Evolutionary conservation across 78 protist species (phyloP), one percentile per base, ranked within the genome.

Genomic region (Dictyostelium firmibasis): DNA sequence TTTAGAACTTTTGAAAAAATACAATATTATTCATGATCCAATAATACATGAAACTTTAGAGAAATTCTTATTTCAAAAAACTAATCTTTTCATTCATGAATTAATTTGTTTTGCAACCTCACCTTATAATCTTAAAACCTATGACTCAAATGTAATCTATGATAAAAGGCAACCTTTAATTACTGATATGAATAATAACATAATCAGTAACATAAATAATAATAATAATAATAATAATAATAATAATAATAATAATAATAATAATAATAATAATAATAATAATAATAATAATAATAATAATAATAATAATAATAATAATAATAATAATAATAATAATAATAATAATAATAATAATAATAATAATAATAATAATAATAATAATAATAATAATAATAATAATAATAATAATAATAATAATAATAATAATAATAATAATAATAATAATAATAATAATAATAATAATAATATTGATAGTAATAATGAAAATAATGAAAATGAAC

Each of bases 31-130:
- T 14, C 43, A 38, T 47, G 38, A 60, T 44, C 16, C 6, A 13
- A 41, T 41, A 11, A n/a, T 81, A 29, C 3, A 62, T 43, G 31
- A n/a, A 47, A 81, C 94, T 18, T 85, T 89, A 6, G 23, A 13
- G 43, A 78, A 76, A 47, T 89, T 67, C 33, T 60, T 89, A 78
- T 81, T 69, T 67, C 74, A 78, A 10, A 89, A 89, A 81, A 89
- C 94, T 23, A 31, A 62, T 7, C 69, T 44, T 1, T 89, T 89
- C 53, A 20, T 89, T 11, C 94, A 89, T 47, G 94, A 89, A 70
- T 33, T 89, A 81, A 25, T 89, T 6, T 89, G 94, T 69, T 89
- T 69, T 89, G 85, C 94, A 67, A 64, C 78, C 4, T 36, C 81
- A n/a, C 85, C 74, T 23, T 89, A 69, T 47, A 89, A 81, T 69